phyloP scores from a whole-genome alignment of 495 filamentous ascomycete species.

The Podospora fimiseda region DNA sequence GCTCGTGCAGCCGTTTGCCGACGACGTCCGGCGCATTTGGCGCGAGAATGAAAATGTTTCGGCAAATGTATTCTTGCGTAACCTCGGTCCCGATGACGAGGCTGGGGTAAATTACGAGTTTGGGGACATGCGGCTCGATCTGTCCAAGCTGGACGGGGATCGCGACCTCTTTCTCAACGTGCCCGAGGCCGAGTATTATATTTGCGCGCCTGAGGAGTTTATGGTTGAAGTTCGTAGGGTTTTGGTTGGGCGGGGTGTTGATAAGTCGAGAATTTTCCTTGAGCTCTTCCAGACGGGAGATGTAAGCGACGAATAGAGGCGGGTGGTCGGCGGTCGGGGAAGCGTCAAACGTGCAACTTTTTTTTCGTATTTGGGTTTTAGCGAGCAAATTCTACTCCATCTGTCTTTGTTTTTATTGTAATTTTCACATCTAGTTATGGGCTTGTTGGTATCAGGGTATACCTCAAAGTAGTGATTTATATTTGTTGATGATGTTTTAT shows the following conservation, averaged over 20 bases:
- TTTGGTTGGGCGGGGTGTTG: constrained; percentile 48
- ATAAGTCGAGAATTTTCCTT: constrained; percentile 50
- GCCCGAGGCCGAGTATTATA: constrained; percentile 52
- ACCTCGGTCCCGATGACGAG: constrained; percentile 36
- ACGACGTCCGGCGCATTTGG: constrained; percentile 46
- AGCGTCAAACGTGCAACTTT: no score
- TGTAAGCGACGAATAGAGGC: constrained; percentile 16
- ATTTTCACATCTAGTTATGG: no score
- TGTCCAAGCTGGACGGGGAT: constrained; percentile 44
- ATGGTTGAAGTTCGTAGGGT: constrained; percentile 51
- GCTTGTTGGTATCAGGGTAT: no score
- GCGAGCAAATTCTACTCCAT: no score
- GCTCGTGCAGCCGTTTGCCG: constrained; percentile 45
- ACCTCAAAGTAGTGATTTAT: no score
- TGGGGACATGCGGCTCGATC: constrained; percentile 44
- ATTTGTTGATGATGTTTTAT: no score
- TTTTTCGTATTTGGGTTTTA: not conserved
- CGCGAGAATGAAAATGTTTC: constrained; percentile 36
- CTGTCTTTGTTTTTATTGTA: no score
- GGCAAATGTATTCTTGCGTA: constrained; percentile 38
- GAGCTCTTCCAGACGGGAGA: constrained; percentile 64
- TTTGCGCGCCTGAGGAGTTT: constrained; percentile 62
- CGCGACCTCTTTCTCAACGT: constrained; percentile 50
- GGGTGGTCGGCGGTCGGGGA: not conserved
- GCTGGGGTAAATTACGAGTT: constrained; percentile 52